Evolutionary conservation across 768 basidiomycete species (phyloP).

Genomic region (Phallus indusiatus): DNA sequence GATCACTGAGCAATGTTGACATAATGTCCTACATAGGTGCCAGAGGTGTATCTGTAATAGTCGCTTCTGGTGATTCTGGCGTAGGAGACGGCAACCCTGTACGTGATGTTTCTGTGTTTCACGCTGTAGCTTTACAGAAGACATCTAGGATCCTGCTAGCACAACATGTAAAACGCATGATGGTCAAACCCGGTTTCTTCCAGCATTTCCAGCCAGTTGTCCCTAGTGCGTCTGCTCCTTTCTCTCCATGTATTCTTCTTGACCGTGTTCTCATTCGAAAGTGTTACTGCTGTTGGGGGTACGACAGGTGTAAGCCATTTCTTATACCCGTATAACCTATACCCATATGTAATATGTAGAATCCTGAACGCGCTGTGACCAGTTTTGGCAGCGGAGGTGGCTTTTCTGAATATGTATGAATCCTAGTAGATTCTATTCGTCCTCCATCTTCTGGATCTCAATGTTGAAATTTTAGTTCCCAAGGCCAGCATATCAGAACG

Average conservation of each 20-base stretch:
- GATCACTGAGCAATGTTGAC: too few relatives aligned
- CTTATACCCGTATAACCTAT: too few relatives aligned
- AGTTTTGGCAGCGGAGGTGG: slow-evolving; percentile 58
- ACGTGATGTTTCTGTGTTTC: too few relatives aligned
- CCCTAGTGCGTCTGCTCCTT: slow-evolving; percentile 20
- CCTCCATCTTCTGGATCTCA: too few relatives aligned
- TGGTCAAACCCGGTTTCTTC: slow-evolving; percentile 42
- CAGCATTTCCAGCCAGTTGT: slow-evolving; percentile 48
- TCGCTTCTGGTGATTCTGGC: slow-evolving; percentile 45
- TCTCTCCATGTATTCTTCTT: too few relatives aligned
- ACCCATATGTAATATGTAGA: too few relatives aligned
- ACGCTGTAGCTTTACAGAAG: slow-evolving; percentile 50
- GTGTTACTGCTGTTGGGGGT: slow-evolving; percentile 65
- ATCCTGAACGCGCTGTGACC: slow-evolving; percentile 46
- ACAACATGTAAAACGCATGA: slow-evolving; percentile 51
- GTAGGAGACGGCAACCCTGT: slow-evolving; percentile 48
- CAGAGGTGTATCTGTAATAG: neutral
- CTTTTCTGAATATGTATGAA: slow-evolving; percentile 58
- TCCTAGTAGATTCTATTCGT: too few relatives aligned
- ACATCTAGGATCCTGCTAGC: slow-evolving; percentile 39
- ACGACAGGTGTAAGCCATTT: slow-evolving; percentile 31
- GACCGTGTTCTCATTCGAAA: slow-evolving; percentile 16
- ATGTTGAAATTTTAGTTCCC: slow-evolving; percentile 32
- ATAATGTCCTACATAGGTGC: too few relatives aligned
- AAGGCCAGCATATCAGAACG: slow-evolving; percentile 45